phyloP scores from a whole-genome alignment of 2,329 filamentous ascomycete genomes.

The Rhynchosporium graminicola region DNA sequence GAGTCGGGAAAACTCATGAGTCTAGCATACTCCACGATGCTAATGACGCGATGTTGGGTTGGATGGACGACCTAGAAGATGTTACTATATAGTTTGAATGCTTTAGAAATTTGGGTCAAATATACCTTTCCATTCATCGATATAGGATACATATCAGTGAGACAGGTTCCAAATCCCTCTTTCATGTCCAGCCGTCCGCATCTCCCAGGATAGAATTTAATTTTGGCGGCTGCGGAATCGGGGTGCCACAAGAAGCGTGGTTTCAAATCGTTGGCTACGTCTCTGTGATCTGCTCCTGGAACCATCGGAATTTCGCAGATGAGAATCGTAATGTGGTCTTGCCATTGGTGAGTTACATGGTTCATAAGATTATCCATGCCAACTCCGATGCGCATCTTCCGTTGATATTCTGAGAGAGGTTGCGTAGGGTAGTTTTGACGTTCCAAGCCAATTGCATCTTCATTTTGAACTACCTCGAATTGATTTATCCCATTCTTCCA shows the following conservation, averaged over 20 bases:
- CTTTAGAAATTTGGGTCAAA: background rate
- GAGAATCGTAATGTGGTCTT: background rate
- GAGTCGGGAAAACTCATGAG: conserved; percentile 27
- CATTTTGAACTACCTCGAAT: background rate
- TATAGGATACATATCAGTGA: conserved; percentile 5
- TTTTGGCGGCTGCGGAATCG: background rate
- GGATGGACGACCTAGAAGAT: conserved; percentile 21
- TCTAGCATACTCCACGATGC: conserved; percentile 26
- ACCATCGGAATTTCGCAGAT: conserved; percentile 20
- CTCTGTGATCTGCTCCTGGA: conserved; percentile 15
- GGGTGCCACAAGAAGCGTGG: background rate
- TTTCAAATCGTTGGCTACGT: conserved; percentile 1
- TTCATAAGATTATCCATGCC: conserved; percentile 12
- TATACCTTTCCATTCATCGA: conserved; percentile 4
- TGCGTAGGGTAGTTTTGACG: conserved; percentile 15
- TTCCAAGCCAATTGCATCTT: conserved; percentile 10
- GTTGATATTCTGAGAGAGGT: conserved; percentile 23
- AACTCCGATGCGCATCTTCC: conserved; percentile 6
- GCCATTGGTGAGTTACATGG: conserved; percentile 18
- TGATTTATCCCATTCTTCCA: background rate
- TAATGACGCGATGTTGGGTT: conserved; percentile 18
- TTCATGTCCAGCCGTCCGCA: conserved; percentile 6
- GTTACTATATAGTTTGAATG: background rate
- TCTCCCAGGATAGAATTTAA: background rate
- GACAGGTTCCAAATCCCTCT: background rate